Conservation (phyloP, 768 basidiomycete genomes). For the Russula vinacea region DNA sequence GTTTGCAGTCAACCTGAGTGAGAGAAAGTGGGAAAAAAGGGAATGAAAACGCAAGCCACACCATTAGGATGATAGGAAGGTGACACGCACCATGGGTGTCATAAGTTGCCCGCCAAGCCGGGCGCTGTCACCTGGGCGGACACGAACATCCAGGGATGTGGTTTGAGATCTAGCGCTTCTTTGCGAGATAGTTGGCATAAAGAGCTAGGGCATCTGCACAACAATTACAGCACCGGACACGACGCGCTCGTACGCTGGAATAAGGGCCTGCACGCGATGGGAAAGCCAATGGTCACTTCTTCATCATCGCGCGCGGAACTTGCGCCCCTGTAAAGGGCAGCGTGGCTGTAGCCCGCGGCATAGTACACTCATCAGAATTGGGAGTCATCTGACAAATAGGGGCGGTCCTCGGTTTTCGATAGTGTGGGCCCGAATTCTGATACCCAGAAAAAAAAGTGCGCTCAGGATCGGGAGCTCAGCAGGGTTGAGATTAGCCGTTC, state of each 20-base stretch:
- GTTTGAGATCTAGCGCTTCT: slow-evolving; percentile 64
- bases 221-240: slow-evolving; percentile 76
- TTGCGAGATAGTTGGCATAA: too few relatives aligned
- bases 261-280: slow-evolving; percentile 54
- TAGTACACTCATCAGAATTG: too few relatives aligned
- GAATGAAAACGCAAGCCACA: not conserved
- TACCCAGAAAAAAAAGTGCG: not conserved
- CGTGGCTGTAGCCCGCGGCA: not conserved
- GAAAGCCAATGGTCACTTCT: not conserved
- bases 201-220: slow-evolving; percentile 62
- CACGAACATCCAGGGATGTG: too few relatives aligned
- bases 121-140: too few relatives aligned
- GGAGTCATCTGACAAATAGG: too few relatives aligned
- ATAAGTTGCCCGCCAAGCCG: too few relatives aligned
- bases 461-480: not conserved
- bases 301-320: slow-evolving; percentile 68
- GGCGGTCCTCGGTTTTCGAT: not conserved
- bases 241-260: slow-evolving; percentile 68
- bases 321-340: slow-evolving; percentile 34
- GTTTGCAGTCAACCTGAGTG: slow-evolving; percentile 68
- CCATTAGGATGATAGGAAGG: too few relatives aligned
- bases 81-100: slow-evolving; percentile 54
- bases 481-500: not conserved
- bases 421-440: not conserved
- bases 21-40: not conserved